A percentile compares a stretch with the other conserved stretches of the same genome.
These are phyloP conservation scores for Penicillium bialowiezense DNA, from an alignment of 495 filamentous ascomycete genomes.

Conservation along the genomic window DNA sequence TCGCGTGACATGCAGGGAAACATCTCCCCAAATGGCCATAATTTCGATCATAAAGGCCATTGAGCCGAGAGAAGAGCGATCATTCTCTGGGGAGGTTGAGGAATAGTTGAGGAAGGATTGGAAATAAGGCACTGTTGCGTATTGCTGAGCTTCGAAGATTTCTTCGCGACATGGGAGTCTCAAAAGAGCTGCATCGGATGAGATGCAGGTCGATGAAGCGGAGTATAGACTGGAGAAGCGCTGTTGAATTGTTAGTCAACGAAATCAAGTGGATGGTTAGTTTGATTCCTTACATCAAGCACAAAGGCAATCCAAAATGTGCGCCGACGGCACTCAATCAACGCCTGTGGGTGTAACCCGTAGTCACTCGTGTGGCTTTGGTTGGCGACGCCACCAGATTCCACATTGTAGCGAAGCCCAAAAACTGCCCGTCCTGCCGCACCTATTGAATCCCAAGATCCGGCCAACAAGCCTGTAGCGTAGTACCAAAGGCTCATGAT, in stretches of 20 bases:
- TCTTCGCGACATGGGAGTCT: conserved; percentile 58
- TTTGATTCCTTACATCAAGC: conserved; percentile 53
- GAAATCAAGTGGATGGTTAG: neutral
- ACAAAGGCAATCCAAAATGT: conserved; percentile 68
- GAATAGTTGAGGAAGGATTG: conserved; percentile 43
- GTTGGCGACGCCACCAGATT: conserved; percentile 51
- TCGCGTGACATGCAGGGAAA: conserved; percentile 56
- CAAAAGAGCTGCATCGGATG: conserved; percentile 57
- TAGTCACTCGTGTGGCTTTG: conserved; percentile 48
- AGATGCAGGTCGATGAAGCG: conserved; percentile 36
- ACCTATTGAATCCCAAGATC: conserved; percentile 59
- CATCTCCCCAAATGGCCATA: conserved; percentile 61
- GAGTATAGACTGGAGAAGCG: conserved; percentile 58
- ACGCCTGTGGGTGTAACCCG: conserved; percentile 53
- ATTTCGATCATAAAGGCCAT: conserved; percentile 62
- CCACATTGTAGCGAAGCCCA: conserved; percentile 58
- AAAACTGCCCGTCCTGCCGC: conserved; percentile 55
- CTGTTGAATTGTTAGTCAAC: conserved; percentile 21
- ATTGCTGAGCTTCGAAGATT: conserved; percentile 54
- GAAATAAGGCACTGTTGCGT: conserved; percentile 54
- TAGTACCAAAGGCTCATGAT: conserved; percentile 65
- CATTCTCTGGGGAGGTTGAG: conserved; percentile 22
- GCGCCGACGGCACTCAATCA: conserved; percentile 62
- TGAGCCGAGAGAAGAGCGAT: conserved; percentile 40
- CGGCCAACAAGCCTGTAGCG: conserved; percentile 48